phyloP scores from a whole-genome alignment of 352 stramenopile genomes.

The Globisporangium irregulare region DNA sequence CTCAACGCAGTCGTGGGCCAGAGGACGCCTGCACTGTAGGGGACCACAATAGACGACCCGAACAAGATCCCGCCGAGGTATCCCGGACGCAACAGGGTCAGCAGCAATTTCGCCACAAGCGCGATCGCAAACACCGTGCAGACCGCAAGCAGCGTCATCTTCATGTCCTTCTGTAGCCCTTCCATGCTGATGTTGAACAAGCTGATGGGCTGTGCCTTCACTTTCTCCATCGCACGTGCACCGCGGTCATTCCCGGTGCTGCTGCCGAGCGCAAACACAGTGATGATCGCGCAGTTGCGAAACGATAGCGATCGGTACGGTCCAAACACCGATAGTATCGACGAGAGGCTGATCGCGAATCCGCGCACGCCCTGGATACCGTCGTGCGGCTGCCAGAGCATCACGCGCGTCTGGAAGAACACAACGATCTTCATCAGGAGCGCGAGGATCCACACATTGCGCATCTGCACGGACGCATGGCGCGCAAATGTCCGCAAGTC shows the following conservation, averaged over 20 bases:
- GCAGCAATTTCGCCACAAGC: constrained; percentile 7
- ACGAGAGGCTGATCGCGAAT: constrained; percentile 33
- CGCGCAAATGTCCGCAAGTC: constrained; percentile 27
- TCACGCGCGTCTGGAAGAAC: constrained; percentile 13
- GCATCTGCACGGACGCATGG: constrained; percentile 41
- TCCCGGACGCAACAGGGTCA: constrained; percentile 5
- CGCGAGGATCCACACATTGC: constrained; percentile 40
- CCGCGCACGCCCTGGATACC: constrained; percentile 30
- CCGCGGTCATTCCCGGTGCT: not conserved
- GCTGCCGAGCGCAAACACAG: constrained; percentile 7
- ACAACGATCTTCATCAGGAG: constrained; percentile 27
- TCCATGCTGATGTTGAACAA: constrained; percentile 20
- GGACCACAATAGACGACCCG: constrained; percentile 11
- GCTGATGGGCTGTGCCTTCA: constrained; percentile 6
- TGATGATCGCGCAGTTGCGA: constrained; percentile 15
- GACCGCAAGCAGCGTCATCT: constrained; percentile 19
- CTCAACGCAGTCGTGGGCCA: constrained; percentile 20
- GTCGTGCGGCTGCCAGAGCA: constrained; percentile 19
- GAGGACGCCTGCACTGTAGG: constrained; percentile 16
- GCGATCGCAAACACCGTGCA: constrained; percentile 8
- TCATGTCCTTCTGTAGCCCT: constrained; percentile 19
- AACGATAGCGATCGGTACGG: constrained; percentile 25
- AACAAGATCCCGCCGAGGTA: constrained; percentile 8
- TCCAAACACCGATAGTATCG: constrained; percentile 32
- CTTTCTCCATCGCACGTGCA: not conserved